These are phyloP conservation scores for Cercospora berteroae DNA, from an alignment of 2,329 filamentous ascomycete genomes.

Conservation along the genomic window DNA sequence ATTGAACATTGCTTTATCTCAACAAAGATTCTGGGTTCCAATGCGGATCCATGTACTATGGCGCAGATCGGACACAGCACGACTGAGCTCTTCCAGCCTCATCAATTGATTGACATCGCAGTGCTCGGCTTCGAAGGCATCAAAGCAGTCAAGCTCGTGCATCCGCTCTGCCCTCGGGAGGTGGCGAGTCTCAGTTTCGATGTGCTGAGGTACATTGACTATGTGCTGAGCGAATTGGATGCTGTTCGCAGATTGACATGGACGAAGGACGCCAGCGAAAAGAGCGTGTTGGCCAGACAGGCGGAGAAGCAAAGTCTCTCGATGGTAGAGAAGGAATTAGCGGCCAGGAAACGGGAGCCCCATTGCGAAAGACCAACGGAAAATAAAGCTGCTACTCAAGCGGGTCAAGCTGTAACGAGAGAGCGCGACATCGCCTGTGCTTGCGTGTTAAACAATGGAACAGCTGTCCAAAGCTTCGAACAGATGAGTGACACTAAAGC, in stretches of 20 bases:
- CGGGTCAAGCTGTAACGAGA: neutral
- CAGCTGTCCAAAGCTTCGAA: neutral
- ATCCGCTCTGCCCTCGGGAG: conserved; percentile 14
- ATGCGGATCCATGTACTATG: neutral
- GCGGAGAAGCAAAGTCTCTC: neutral
- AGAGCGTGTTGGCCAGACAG: neutral
- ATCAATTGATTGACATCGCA: neutral
- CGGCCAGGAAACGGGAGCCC: neutral
- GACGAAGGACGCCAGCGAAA: neutral
- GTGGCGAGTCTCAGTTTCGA: conserved; percentile 7
- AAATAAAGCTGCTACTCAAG: neutral
- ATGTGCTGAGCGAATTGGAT: neutral
- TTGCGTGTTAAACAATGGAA: neutral
- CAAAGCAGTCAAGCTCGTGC: conserved; percentile 9
- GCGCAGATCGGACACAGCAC: conserved; percentile 10
- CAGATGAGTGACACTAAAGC: neutral
- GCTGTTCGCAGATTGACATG: neutral
- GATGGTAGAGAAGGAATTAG: neutral
- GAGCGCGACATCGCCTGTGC: neutral
- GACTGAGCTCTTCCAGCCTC: neutral
- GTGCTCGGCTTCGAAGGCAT: conserved; percentile 9
- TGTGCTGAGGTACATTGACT: conserved; percentile 6
- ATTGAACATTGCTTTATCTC: neutral
- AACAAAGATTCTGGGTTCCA: neutral
- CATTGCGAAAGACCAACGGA: neutral